Base-by-base conservation (phyloP, 148 eudicot species). In the Drosera capensis region DNA sequence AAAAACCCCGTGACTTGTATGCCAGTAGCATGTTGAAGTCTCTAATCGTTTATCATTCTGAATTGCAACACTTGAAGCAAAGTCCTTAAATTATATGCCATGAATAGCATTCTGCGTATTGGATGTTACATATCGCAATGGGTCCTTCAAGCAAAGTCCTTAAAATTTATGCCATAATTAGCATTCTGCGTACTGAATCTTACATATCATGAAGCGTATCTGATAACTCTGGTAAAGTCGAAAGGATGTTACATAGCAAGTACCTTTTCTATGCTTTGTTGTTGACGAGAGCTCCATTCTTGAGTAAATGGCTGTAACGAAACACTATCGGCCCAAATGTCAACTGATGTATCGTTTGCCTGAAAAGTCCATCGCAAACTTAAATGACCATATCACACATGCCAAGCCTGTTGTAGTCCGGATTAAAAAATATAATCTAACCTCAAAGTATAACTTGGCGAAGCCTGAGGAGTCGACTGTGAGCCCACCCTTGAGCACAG, bases 401-500 rank as follows among this genome's bases (percentile, higher is more conserved):
- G 6, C 6, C 13, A 30, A 5, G 13, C 13, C 13, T 30, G 35
- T 30, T 30, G 13, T 9, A 42, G 1, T 5, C 17, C 14, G 7
- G 45, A 29, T 41, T 3, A 18, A 8, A 3, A 43, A 42, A 14
- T n/a, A n/a, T n/a, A n/a, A 9, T 20, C 2, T 7, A 56, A 75
- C 94, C 80, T 70, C 45, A 28, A 78, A 82, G 46, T 46, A 68
- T 8, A 75, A 50, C 16, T 75, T 31, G 7, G 75, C 64, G 9
- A 56, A 67, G 55, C 67, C 57, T 0, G 86, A 62, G 40, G 55
- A 37, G 34, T 58, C 52, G 0, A 63, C 58, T 0, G 45, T 25
- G 21, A 82, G 21, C n/a, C 86, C 94, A 30, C 83, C 86, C 63
- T 82, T 82, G n/a, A 78, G 73, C 80, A 78, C 65, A 29, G 83